Evolutionary conservation across 2,329 filamentous ascomycete species (phyloP).

Genomic region (Lachnellula occidentalis): DNA sequence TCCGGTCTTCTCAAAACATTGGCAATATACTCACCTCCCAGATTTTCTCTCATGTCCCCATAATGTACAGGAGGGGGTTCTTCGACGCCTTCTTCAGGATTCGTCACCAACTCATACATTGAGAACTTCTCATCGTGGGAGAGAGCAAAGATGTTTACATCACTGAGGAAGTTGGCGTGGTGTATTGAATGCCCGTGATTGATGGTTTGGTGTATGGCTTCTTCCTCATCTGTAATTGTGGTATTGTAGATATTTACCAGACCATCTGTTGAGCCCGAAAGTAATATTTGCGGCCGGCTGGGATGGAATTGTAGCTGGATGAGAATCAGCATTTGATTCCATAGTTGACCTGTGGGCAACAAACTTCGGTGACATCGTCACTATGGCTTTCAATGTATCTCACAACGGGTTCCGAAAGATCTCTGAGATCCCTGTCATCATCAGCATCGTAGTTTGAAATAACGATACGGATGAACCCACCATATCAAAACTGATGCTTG

Average conservation of each 20-base stretch:
- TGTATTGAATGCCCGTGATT: slow-evolving; percentile 73
- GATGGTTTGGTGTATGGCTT: slow-evolving; percentile 70
- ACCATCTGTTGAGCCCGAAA: slow-evolving; percentile 76
- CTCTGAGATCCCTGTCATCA: slow-evolving; percentile 50
- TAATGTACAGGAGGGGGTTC: slow-evolving; percentile 47
- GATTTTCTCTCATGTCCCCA: slow-evolving; percentile 61
- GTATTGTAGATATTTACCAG: slow-evolving; percentile 74
- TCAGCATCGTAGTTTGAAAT: neutral
- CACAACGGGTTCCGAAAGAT: slow-evolving; percentile 40
- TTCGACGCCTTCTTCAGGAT: slow-evolving; percentile 51
- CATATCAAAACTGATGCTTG: slow-evolving; percentile 57
- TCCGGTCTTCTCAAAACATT: slow-evolving; percentile 58
- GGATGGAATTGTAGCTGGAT: slow-evolving; percentile 57
- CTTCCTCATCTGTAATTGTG: slow-evolving; percentile 66
- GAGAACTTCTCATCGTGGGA: slow-evolving; percentile 76
- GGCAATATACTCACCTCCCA: slow-evolving; percentile 70
- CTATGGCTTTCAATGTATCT: slow-evolving; percentile 61
- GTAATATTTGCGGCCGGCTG: slow-evolving; percentile 51
- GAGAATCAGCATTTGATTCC: slow-evolving; percentile 23
- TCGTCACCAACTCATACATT: slow-evolving; percentile 64
- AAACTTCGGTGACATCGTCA: slow-evolving; percentile 59
- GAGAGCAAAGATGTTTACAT: slow-evolving; percentile 62
- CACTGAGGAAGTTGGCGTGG: slow-evolving; percentile 64
- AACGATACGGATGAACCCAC: slow-evolving; percentile 35
- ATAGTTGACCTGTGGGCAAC: slow-evolving; percentile 2